Evolutionary conservation across 768 basidiomycete species (phyloP).

Genomic region (Boletus coccyginus): DNA sequence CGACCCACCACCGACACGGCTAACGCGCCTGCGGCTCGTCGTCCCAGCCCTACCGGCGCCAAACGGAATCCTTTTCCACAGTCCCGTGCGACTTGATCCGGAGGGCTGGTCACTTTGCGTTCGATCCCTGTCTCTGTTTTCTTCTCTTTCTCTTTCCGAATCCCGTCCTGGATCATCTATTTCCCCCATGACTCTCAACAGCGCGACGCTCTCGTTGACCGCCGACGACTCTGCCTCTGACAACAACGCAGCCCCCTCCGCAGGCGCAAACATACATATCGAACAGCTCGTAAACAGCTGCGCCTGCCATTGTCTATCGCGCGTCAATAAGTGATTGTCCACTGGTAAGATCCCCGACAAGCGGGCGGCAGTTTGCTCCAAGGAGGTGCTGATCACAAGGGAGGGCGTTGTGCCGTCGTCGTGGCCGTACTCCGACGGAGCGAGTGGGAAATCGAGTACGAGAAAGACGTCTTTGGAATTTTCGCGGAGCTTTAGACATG

Average conservation of each 20-base stretch:
- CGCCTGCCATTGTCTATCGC: constrained; percentile 57
- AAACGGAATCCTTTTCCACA: not conserved
- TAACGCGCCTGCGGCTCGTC: not conserved
- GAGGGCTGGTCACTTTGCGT: not conserved
- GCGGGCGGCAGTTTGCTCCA: constrained; percentile 44
- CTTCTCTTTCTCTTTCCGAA: not conserved
- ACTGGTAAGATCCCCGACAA: constrained; percentile 46
- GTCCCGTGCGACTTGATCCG: not conserved
- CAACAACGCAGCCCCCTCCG: constrained; percentile 9
- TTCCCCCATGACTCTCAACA: constrained; percentile 41
- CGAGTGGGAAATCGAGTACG: constrained; percentile 60
- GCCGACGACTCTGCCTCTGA: constrained; percentile 28
- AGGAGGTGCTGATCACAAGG: constrained; percentile 48
- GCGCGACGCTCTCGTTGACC: constrained; percentile 46
- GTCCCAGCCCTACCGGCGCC: not conserved
- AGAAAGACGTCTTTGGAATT: constrained; percentile 41
- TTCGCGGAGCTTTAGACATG: constrained; percentile 40
- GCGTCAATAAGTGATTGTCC: constrained; percentile 42
- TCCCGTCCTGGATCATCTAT: constrained; percentile 33
- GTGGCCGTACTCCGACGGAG: constrained; percentile 38
- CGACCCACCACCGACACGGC: not conserved
- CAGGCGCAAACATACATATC: constrained; percentile 52
- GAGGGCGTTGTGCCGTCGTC: constrained; percentile 37
- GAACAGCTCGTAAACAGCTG: constrained; percentile 57
- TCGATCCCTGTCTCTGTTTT: not conserved